A percentile compares a stretch with the other conserved stretches of the same genome.
These are phyloP conservation scores for Aspergillus sp. DNA, from an alignment of 2,329 filamentous ascomycete genomes.

Conservation along the genomic window DNA sequence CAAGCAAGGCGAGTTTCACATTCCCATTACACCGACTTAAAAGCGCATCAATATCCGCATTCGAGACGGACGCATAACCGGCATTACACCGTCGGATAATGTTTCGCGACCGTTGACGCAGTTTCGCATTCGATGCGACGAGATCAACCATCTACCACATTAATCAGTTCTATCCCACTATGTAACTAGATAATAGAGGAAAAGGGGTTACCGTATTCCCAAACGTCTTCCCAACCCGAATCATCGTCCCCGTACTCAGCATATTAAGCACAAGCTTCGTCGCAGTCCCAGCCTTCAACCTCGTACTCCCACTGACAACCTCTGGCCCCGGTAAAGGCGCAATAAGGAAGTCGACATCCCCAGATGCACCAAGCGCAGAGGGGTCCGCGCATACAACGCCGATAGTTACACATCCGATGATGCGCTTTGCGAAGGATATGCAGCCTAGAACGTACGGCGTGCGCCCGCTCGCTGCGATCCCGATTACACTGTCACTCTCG, in stretches of 20 bases:
- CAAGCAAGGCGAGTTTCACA: slow-evolving; percentile 37
- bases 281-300: slow-evolving; percentile 48
- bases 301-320: slow-evolving; percentile 46
- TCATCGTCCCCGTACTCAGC: slow-evolving; percentile 46
- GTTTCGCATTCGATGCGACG: slow-evolving; percentile 41
- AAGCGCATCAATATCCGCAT: slow-evolving; percentile 29
- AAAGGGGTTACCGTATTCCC: slow-evolving; percentile 15
- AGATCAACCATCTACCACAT: slow-evolving; percentile 36
- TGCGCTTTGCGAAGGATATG: background rate
- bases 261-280: slow-evolving; percentile 49
- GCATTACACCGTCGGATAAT: slow-evolving; percentile 31
- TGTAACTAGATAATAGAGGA: too few relatives aligned
- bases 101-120: slow-evolving; percentile 36
- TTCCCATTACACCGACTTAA: slow-evolving; percentile 29
- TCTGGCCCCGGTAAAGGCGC: background rate
- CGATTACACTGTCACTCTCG: slow-evolving; percentile 38
- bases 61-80: slow-evolving; percentile 17
- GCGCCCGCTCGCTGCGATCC: slow-evolving; percentile 46
- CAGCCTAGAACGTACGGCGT: slow-evolving; percentile 44
- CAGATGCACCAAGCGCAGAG: background rate
- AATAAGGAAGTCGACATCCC: background rate
- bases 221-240: slow-evolving; percentile 44
- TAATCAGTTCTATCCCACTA: background rate
- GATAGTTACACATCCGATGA: background rate
- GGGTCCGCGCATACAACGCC: background rate